Percentiles rank a stretch among this genome's conserved stretches.
phyloP scores from a whole-genome alignment of 1,139 yeast genomes.

The Arxiozyma telluris region DNA sequence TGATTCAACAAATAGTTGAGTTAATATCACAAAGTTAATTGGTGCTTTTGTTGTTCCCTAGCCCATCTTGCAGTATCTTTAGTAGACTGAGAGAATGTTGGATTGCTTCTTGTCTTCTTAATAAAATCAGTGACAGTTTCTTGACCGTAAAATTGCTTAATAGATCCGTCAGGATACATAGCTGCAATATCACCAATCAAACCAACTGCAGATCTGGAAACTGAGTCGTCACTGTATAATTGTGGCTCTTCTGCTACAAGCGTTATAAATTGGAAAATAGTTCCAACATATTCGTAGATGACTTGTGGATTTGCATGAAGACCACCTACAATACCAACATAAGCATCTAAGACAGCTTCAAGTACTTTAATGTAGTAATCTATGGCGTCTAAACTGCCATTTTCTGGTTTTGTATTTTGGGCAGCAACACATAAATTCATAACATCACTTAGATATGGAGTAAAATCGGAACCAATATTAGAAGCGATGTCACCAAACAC shows the following conservation, averaged over 20 bases:
- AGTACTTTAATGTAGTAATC: conserved; percentile 67
- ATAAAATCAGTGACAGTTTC: conserved; percentile 75
- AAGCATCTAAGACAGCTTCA: conserved; percentile 87
- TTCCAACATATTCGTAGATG: conserved; percentile 54
- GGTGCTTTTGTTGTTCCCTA: conserved; percentile 52
- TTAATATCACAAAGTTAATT: conserved; percentile 21
- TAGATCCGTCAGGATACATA: conserved; percentile 70
- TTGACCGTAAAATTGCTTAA: conserved; percentile 55
- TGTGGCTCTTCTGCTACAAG: conserved; percentile 52
- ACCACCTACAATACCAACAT: conserved; percentile 91
- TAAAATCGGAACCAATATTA: conserved; percentile 67
- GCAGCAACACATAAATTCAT: conserved; percentile 48
- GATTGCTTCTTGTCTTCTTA: conserved; percentile 60
- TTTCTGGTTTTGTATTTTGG: conserved; percentile 40
- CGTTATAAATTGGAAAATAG: conserved; percentile 62
- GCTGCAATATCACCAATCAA: conserved; percentile 86
- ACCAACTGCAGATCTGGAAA: conserved; percentile 75
- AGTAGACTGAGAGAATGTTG: conserved; percentile 53
- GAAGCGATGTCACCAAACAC: conserved; percentile 96
- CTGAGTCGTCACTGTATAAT: conserved; percentile 52
- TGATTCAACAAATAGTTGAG: not conserved
- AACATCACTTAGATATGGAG: conserved; percentile 68
- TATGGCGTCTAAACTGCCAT: conserved; percentile 59
- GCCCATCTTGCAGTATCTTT: conserved; percentile 96
- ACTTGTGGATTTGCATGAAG: conserved; percentile 59